phyloP scores from a whole-genome alignment of 768 basidiomycete genomes.

The Hygrophorus pudorinus region DNA sequence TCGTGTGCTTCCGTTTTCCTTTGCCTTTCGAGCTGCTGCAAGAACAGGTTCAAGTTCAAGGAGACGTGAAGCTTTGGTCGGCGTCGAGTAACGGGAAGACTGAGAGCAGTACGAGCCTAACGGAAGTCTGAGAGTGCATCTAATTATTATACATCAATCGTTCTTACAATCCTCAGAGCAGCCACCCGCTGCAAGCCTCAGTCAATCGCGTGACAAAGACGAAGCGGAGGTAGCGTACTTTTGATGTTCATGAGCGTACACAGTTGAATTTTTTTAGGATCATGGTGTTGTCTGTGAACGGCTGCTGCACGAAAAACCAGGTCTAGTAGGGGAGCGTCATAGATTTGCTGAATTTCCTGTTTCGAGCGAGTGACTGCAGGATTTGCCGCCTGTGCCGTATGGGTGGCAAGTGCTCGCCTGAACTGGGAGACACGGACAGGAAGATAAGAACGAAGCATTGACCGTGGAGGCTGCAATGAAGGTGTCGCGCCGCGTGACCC shows the following conservation, averaged over 20 bases:
- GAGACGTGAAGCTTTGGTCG: conserved; percentile 81
- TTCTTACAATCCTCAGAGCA: conserved; percentile 89
- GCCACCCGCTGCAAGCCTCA: conserved; percentile 61
- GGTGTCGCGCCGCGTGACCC: too few species aligned
- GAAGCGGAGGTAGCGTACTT: conserved; percentile 45
- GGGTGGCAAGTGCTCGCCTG: conserved; percentile 52
- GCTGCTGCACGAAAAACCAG: conserved; percentile 80
- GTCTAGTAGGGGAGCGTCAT: conserved; percentile 78
- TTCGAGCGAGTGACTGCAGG: conserved; percentile 61
- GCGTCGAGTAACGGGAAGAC: conserved; percentile 84
- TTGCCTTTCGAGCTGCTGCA: conserved; percentile 86
- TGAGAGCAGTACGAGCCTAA: conserved; percentile 96
- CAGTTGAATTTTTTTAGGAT: conserved; percentile 85
- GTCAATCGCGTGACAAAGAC: conserved; percentile 14
- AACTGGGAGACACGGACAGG: conserved; percentile 17
- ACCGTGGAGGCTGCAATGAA: too few species aligned
- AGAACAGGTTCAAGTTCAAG: conserved; percentile 88
- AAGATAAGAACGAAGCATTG: too few species aligned
- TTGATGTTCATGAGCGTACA: conserved; percentile 99
- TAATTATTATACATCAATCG: conserved; percentile 2
- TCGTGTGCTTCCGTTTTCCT: conserved; percentile 91
- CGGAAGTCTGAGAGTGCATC: conserved; percentile 1
- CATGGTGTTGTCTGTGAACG: conserved; percentile 79
- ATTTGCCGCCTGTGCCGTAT: conserved; percentile 28
- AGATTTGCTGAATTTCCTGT: conserved; percentile 76